Evolutionary conservation across 192 early-diverging fungal genomes (phyloP).

Genomic region (Entomortierella beljakovae): DNA sequence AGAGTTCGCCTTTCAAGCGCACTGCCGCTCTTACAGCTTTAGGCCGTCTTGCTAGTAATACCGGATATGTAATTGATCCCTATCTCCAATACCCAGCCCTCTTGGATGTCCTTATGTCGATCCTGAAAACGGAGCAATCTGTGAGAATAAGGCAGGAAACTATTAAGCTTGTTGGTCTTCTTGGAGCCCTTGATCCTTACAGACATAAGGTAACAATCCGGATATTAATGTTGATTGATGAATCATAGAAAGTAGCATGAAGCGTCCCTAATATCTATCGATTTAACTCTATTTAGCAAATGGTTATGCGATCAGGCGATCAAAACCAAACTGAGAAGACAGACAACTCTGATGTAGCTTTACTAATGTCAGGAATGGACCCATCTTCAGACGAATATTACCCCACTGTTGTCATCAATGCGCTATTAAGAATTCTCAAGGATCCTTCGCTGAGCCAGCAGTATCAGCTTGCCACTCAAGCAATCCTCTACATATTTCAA

Average conservation of each 20-base stretch:
- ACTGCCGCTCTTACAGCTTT: conserved; percentile 89
- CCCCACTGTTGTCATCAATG: conserved; percentile 87
- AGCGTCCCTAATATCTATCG: not conserved
- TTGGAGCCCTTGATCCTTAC: conserved; percentile 97
- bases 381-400: conserved; percentile 92
- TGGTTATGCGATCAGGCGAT: conserved; percentile 57
- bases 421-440: conserved; percentile 88
- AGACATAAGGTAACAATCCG: conserved; percentile 58
- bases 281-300: conserved; percentile 51
- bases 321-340: conserved; percentile 55
- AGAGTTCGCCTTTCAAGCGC: conserved; percentile 82
- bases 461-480: conserved; percentile 89
- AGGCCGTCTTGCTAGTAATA: conserved; percentile 85
- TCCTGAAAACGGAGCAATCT: conserved; percentile 86
- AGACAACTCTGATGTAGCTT: conserved; percentile 64
- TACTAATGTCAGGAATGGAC: conserved; percentile 71
- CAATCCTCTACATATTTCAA: conserved; percentile 94
- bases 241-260: not conserved
- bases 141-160: conserved; percentile 81
- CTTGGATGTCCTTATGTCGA: conserved; percentile 78
- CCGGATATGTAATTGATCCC: conserved; percentile 90
- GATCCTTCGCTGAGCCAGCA: conserved; percentile 84
- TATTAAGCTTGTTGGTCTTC: conserved; percentile 90
- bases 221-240: not conserved
- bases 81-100: conserved; percentile 90